Base-by-base conservation (phyloP, 1,284 basidiomycete genomes). In the Sanghuangporus weigelae region DNA sequence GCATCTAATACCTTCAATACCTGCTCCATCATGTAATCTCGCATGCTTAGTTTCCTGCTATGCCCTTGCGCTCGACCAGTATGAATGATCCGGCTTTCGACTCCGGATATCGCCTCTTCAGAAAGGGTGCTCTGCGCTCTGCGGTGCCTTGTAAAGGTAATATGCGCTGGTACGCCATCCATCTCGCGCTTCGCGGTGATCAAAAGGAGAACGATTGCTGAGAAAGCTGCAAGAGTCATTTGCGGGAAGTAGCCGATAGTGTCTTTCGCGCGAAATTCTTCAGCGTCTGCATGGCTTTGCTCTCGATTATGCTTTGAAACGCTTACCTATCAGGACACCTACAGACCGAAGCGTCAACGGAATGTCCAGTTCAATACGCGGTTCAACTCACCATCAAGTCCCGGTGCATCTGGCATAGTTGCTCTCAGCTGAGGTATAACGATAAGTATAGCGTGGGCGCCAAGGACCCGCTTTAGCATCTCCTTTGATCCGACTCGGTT, bases 391-490 rank as follows among this genome's bases (percentile, higher is more conserved):
- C 83, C 82, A 67, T 84, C 82, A 50, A 81, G 74, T 2, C 77
- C 83, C 38, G 83, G 83, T 12, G 80, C 82, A 70, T 85, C 82
- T 21, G 83, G 83, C 83, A 85, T 85, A 11, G 78, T 76, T 57
- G 78, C 77, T 40, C 84, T 74, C 49, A 85, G 67, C 64, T 84
- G 81, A 3, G 82, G 84, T 23, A 84, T 76, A 1, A 74, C 75
- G 19, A 84, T 68, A 7, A 84, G 68, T 36, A 81, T 77, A 8
- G 75, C 76, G 49, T 78, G 75, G 19, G 73, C 73, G 7, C 76
- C 77, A 1, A 77, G 67, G 6, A 82, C 69, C 60, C 79, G 74
- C 58, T 77, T 78, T 35, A 79, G 57, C 16, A 78, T 68, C 36
- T 73, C 67, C 51, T 72, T 74, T 12, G 71, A 64, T n/a, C 50